Evolutionary conservation across 2,329 filamentous ascomycete species (phyloP), one percentile per base, ranked within the genome.

Genomic region (Stachybotrys chartarum): DNA sequence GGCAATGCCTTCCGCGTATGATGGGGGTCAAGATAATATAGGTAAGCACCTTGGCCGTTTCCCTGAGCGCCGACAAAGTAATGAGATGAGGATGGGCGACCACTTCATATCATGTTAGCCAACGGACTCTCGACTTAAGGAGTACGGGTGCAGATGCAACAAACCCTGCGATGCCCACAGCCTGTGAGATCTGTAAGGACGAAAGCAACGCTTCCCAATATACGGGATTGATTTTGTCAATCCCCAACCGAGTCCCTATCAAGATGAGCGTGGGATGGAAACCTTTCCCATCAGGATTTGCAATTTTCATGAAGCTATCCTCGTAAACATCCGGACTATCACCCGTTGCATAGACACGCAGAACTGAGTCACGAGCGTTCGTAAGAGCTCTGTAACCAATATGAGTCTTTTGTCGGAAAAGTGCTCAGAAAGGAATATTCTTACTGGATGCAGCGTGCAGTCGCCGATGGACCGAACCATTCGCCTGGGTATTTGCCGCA

Each of bases 401-500:
- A 11, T n/a, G 46, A 49, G 14, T 16, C 17, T 18, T 11, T 49
- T 49, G 46, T 11, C 14, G 46, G 14, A 32, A 31, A 16, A 35
- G 39, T 39, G 8, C 24, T 12, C 24, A 7, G 24, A 51, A 16
- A 14, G 44, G 50, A n/a, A 5, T 5, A 30, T 50, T 73, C 88
- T 70, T 75, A 95, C 91, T 94, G 87, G 61, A 99, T 97, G 70
- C 94, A 97, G 55, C 87, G 85, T 50, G 94, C 92, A 10, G 94
- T 95, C 7, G 94, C 94, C 17, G 91, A 97, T n/a, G 94, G 94
- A 0, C 94, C 94, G 72, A 99, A 99, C 94, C 94, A 99, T 72
- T 97, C 91, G 44, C 94, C 94, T 0, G 94, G 94, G 66, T 95
- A 90, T 72, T 96, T 97, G 5, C 91, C 92, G 70, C 94, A 99